Evolutionary conservation across 2,329 filamentous ascomycete genomes (phyloP).

Genomic region (Stachybotrys chlorohalonatus): DNA sequence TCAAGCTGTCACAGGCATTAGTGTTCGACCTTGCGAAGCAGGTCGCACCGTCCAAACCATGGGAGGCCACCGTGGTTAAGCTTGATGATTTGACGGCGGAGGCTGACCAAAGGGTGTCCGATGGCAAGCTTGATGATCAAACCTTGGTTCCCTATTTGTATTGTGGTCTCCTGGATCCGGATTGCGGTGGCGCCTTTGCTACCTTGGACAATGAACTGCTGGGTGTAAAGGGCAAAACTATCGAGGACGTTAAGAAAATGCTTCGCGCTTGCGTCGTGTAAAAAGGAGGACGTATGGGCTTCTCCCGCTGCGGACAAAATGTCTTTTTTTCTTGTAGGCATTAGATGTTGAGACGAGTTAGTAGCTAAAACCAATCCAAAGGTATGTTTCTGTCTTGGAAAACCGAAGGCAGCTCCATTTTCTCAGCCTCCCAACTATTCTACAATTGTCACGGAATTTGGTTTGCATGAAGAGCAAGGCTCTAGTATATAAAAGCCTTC

Average conservation of each 20-base stretch:
- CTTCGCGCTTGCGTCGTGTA: neutral
- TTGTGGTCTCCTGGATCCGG: neutral
- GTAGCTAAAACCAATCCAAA: no score
- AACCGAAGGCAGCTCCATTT: no score
- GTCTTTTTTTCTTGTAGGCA: no score
- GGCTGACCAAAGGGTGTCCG: neutral
- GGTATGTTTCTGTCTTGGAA: no score
- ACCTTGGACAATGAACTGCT: neutral
- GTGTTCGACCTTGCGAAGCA: constrained; percentile 25
- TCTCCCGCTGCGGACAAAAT: no score
- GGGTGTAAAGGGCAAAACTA: neutral
- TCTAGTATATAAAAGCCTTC: no score
- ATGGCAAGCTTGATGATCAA: neutral
- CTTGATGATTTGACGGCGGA: neutral
- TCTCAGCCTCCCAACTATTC: no score
- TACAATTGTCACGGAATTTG: no score
- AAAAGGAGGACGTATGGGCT: neutral
- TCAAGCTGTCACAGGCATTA: constrained; percentile 27
- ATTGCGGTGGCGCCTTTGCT: neutral
- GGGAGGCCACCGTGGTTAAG: neutral
- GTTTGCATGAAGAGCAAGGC: no score
- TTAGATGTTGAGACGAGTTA: no score
- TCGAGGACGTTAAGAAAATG: neutral
- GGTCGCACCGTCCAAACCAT: neutral
- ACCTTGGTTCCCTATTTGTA: neutral